These are phyloP conservation scores for Coleophoma eucalyptorum DNA, from an alignment of 2,329 filamentous ascomycete species.

Conservation along the genomic window DNA sequence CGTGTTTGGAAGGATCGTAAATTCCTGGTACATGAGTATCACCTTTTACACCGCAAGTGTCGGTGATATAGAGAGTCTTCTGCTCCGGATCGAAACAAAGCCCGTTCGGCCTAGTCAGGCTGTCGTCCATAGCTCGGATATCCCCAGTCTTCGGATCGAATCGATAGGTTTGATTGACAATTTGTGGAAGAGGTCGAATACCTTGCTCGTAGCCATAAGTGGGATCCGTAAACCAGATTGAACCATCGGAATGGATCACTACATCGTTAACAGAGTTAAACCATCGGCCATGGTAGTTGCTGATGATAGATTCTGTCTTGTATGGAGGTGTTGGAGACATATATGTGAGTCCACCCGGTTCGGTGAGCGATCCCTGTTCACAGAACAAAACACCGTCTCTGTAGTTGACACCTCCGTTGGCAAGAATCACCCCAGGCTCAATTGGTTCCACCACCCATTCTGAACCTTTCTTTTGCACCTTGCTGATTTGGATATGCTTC, in stretches of 20 bases:
- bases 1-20: constrained; percentile 6
- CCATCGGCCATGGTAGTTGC: constrained; percentile 53
- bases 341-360: constrained; percentile 13
- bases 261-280: constrained; percentile 61
- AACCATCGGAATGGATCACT: constrained; percentile 46
- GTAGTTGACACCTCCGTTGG: constrained; percentile 17
- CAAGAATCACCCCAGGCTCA: constrained; percentile 27
- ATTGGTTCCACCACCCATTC: background rate
- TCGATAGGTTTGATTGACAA: constrained; percentile 57
- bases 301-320: constrained; percentile 40
- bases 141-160: constrained; percentile 45
- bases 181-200: constrained; percentile 47
- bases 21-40: constrained; percentile 5
- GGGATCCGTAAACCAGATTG: constrained; percentile 63
- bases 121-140: constrained; percentile 53
- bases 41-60: constrained; percentile 41
- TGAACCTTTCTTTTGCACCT: constrained; percentile 32
- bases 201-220: constrained; percentile 56
- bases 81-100: constrained; percentile 53
- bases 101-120: constrained; percentile 52
- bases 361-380: constrained; percentile 12
- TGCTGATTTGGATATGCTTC: constrained; percentile 11
- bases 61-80: constrained; percentile 48
- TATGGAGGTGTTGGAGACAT: constrained; percentile 15
- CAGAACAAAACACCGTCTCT: constrained; percentile 19